phyloP scores from a whole-genome alignment of 2,329 filamentous ascomycete genomes.

The Lizonia empirigonia region DNA sequence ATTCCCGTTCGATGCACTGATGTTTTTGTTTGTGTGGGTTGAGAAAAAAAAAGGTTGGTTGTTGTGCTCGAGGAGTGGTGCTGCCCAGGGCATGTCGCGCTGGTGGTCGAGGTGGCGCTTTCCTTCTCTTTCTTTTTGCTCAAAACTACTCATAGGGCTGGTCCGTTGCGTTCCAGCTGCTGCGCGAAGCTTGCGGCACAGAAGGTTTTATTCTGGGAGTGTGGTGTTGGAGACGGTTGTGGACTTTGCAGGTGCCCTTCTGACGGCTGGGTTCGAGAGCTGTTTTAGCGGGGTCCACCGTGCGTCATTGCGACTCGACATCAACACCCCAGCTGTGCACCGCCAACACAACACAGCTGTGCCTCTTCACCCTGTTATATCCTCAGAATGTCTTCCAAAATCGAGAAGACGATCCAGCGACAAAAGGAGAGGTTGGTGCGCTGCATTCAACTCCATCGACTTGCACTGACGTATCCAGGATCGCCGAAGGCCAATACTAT shows the following conservation, averaged over 20 bases:
- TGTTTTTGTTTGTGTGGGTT: background rate
- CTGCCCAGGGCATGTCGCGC: background rate
- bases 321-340: background rate
- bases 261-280: background rate
- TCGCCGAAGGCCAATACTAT: conserved; percentile 90
- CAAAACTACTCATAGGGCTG: background rate
- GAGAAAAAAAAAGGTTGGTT: background rate
- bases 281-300: conserved; percentile 15
- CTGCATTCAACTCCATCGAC: background rate
- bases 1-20: conserved; percentile 31
- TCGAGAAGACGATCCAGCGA: conserved; percentile 73
- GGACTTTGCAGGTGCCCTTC: background rate
- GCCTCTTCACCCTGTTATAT: background rate
- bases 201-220: background rate
- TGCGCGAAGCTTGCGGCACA: too few relatives aligned
- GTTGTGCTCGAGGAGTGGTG: background rate
- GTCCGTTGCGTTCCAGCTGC: background rate
- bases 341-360: background rate
- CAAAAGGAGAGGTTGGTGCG: conserved; percentile 73
- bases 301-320: conserved; percentile 26
- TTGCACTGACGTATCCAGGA: conserved; percentile 57
- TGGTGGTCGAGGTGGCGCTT: background rate
- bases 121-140: background rate
- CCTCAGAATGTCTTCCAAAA: conserved; percentile 54
- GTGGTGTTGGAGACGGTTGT: conserved; percentile 1